Evolutionary conservation across 768 basidiomycete species (phyloP), one percentile per base, ranked within the genome.

Genomic region (Sporobolomyces roseus): DNA sequence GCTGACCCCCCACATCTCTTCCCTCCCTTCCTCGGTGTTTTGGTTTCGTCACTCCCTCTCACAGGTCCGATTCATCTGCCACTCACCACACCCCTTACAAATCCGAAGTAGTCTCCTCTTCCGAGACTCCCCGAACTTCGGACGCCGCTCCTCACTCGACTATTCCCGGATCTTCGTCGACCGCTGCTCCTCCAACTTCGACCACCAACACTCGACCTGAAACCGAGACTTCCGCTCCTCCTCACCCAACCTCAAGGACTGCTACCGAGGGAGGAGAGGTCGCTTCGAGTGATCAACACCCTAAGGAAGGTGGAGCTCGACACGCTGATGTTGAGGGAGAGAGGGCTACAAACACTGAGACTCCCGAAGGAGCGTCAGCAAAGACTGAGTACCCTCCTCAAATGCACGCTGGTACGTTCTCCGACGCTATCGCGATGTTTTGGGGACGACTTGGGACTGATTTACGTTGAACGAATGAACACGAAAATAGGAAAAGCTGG

Each of bases 401-500:
- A 27, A 48, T 33, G 45, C 58, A 60, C n/a, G 58, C 56, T 43
- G 48, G 12, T n/a, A n/a, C n/a, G n/a, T n/a, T n/a, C n/a, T 9
- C 8, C 17, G 10, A 27, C 25, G 48, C 8, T 56, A 35, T 25
- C n/a, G n/a, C n/a, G n/a, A n/a, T n/a, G n/a, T 5, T 27, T 43
- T 56, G 36, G 6, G 12, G 41, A 41, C 41, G 41, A 41, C 10
- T 41, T 19, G 41, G n/a, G n/a, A n/a, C n/a, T n/a, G n/a, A 9
- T 41, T 41, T 41, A 9, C 10, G 17, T 41, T 41, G 45, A 46
- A 23, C 12, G 21, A 46, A 46, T 13, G 12, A 23, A 46, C 10
- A 46, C 45, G 10, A 23, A n/a, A 14, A 48, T 27, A 27, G 61
- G 61, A 16, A 53, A 63, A n/a, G 61, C 41, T 9, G 68, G 68